Base-by-base conservation (phyloP, 2,329 filamentous ascomycete genomes). In the Zasmidium angulare region DNA sequence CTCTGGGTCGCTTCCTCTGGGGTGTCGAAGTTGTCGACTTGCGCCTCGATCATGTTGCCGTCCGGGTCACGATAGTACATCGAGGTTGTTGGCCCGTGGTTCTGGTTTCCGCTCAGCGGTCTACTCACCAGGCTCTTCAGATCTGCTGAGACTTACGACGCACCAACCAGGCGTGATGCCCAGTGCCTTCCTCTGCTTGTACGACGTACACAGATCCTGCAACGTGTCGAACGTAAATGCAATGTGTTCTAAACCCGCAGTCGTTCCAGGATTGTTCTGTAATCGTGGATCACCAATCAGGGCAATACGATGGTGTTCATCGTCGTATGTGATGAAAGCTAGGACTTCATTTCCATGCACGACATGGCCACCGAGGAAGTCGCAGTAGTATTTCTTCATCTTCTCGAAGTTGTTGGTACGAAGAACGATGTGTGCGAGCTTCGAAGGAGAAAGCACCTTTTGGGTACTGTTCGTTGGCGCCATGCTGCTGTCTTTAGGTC, bases 1-100 rank as follows among this genome's bases (percentile, higher is more conserved):
- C 73, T 82, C 10, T 59, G 68, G 0, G 62, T 74, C 0, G 77
- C 74, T 31, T 78, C 78, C 21, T 71, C 67, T 1, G 47, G 22
- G 17, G 53, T 60, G 21, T 61, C 62, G 29, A 65, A 69, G 56
- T 67, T 67, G 29, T 69, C 65, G 24, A 65, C 66, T 53, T 66
- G 64, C 12, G 59, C 59, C 49, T 66, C 64, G 29, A 66, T 50
- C 50, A 56, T 54, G 36, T 66, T 68, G 3, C 66, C 66, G 24
- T 70, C 66, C 1, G 67, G 65, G 54, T 70, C 68, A 1, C 55
- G 40, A 46, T 69, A 69, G 50, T 70, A 70, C 12, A 69, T 62
- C 2, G 58, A 64, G 0, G 64, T 66, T 3, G 64, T 69, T 11
- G 63, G 56, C 7, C 68, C 68, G 24, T 69, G 66, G 22, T 70